A percentile compares a stretch with the other conserved stretches of the same genome.
Conservation (phyloP, 768 basidiomycete genomes). For the Boletus sp. region DNA sequence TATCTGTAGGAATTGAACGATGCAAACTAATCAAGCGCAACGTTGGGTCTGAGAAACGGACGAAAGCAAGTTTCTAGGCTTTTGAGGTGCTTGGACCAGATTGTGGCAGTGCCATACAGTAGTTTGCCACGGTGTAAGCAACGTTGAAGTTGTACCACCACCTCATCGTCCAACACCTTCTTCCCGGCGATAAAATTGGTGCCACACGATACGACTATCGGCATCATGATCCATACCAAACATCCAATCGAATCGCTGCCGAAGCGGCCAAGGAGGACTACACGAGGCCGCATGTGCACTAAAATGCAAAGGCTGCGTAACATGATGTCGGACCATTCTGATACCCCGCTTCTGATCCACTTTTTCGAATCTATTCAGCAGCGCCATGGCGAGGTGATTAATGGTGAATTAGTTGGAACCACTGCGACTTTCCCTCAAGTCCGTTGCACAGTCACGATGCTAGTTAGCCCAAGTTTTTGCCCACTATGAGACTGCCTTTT, state of each 20-base stretch:
- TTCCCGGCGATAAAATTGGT: background rate
- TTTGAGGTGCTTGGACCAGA: too few relatives aligned
- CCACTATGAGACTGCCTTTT: background rate
- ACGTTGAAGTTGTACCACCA: background rate
- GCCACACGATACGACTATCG: background rate
- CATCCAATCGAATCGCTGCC: conserved; percentile 7
- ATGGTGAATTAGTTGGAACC: background rate
- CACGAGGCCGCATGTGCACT: conserved; percentile 19
- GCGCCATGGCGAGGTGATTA: background rate
- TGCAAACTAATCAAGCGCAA: too few relatives aligned
- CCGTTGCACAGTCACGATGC: background rate
- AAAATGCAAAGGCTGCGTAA: conserved; percentile 11
- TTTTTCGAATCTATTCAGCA: background rate
- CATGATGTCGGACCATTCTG: conserved; percentile 5
- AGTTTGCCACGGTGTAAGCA: background rate
- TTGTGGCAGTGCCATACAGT: background rate
- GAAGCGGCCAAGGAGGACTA: conserved; percentile 18
- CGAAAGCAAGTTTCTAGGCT: too few relatives aligned
- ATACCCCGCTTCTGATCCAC: conserved; percentile 11
- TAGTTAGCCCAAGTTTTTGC: background rate
- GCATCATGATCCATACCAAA: background rate
- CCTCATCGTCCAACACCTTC: background rate
- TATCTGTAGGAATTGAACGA: too few relatives aligned
- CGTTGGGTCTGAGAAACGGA: too few relatives aligned
- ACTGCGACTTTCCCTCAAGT: background rate